Base-by-base conservation (phyloP, 1,139 yeast species). In the Yamadazyma aaseri region DNA sequence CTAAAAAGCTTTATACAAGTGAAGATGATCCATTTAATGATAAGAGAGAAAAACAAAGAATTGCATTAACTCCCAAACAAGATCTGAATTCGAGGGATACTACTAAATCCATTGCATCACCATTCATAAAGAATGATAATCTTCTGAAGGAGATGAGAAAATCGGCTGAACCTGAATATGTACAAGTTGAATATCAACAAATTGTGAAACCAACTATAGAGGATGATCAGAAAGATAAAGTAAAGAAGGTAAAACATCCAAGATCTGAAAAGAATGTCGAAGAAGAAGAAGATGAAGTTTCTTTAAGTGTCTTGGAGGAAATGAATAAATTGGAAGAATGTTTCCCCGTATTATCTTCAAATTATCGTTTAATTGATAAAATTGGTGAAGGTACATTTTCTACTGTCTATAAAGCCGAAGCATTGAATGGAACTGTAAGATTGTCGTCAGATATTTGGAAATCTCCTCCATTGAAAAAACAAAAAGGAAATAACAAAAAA, bases 331-430 rank as follows among this genome's bases (percentile, higher is more conserved):
- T 90, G 20, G 80, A 77, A 42, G 69, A 65, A 28, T 70, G 81
- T 22, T 87, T 90, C 51, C 81, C 81, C 3, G 73, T 73, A 1
- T 65, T 90, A 29, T 62, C 77, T 1, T 62, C 66, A 18, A 73
- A 77, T 32, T 90, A 84, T 51, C 67, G 79, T 26, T 63, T 92
- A 16, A 61, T 86, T 22, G 94, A 86, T 49, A 86, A 90, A 54
- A 86, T 90, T 45, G 99, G 98, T 9, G 97, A 90, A 56, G 97
- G 97, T 17, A 89, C 97, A 0, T 89, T 89, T 51, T 85, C 95
- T 15, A 78, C 89, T 1, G 96, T 92, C 4, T 92, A 87, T 67
- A 84, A 84, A 53, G 96, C 97, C 0, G 81, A 80, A 41, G 95
- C 90, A 37, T 55, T 80, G 32, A 64, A 65, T 38, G 76, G 75